These are phyloP conservation scores for Lippia alba DNA, from an alignment of 305 asterid genomes.

Conservation along the genomic window DNA sequence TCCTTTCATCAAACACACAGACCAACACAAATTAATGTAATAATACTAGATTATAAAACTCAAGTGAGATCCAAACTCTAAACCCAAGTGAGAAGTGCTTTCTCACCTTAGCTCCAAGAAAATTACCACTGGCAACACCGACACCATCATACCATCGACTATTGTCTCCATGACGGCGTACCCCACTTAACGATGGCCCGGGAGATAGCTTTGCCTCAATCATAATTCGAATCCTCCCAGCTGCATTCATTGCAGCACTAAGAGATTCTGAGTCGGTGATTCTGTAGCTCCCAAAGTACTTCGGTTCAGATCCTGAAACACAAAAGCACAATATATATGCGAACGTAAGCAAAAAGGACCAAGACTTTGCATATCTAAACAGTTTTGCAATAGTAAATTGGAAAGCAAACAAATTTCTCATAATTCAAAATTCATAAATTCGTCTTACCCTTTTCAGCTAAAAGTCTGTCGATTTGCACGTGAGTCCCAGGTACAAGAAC, in stretches of 20 bases:
- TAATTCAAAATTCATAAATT: conserved; percentile 14
- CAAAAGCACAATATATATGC: background rate
- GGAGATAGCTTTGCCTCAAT: conserved; percentile 91
- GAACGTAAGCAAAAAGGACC: background rate
- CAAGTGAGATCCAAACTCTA: background rate
- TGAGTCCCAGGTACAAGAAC: conserved; percentile 97
- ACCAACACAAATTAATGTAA: background rate
- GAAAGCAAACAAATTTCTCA: background rate
- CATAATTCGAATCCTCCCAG: conserved; percentile 78
- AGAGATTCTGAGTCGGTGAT: conserved; percentile 91
- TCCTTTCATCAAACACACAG: no score
- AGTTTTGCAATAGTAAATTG: background rate
- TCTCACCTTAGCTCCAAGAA: conserved; percentile 85
- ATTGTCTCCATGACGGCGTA: conserved; percentile 90
- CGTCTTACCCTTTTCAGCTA: conserved; percentile 69
- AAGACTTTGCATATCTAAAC: conserved; percentile 1
- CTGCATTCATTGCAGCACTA: conserved; percentile 84
- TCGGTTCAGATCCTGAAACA: conserved; percentile 77
- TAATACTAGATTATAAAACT: background rate
- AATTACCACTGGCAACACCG: conserved; percentile 87
- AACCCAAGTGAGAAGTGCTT: background rate
- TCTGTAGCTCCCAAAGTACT: conserved; percentile 90
- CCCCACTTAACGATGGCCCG: conserved; percentile 86
- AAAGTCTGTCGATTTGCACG: conserved; percentile 84
- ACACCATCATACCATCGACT: conserved; percentile 80